phyloP scores from a whole-genome alignment of 1,284 basidiomycete species.

The Ustilago hordei region DNA sequence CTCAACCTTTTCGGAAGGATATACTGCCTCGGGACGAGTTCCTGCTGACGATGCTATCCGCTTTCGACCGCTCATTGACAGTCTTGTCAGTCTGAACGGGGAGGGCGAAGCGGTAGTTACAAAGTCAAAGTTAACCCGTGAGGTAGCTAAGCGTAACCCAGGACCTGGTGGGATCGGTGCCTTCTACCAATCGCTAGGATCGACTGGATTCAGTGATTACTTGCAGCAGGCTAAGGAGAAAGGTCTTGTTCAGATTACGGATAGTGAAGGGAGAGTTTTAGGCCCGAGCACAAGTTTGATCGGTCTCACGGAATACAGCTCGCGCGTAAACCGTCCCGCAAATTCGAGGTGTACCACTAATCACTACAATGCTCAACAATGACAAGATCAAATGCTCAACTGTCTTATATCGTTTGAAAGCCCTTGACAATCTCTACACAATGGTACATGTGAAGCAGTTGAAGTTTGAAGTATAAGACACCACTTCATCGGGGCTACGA shows the following conservation, averaged over 20 bases:
- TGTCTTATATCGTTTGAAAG: too few species aligned
- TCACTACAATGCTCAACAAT: too few species aligned
- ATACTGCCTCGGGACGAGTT: constrained; percentile 29
- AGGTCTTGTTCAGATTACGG: constrained; percentile 29
- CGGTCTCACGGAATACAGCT: constrained; percentile 28
- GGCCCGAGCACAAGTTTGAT: constrained; percentile 9
- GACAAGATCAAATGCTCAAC: too few species aligned
- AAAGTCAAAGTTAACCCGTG: constrained; percentile 35
- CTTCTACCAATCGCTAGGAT: constrained; percentile 45
- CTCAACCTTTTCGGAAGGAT: constrained; percentile 22
- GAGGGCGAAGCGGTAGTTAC: constrained; percentile 7
- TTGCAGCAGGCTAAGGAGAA: constrained; percentile 41
- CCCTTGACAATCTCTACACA: too few species aligned
- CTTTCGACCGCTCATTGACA: constrained; percentile 46
- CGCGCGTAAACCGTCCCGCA: too few species aligned
- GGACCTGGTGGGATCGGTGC: constrained; percentile 36
- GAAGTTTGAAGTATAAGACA: too few species aligned
- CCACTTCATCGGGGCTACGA: too few species aligned
- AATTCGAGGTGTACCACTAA: too few species aligned
- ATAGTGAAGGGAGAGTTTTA: constrained; percentile 16
- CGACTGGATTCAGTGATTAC: constrained; percentile 46
- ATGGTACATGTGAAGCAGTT: too few species aligned
- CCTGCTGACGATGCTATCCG: constrained; percentile 29
- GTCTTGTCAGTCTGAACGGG: constrained; percentile 13
- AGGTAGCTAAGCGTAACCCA: constrained; percentile 31